A percentile compares a stretch with the other conserved stretches of the same genome.
Evolutionary conservation across 148 eudicot species (phyloP).

Genomic region (Heliamphora exappendiculata): DNA sequence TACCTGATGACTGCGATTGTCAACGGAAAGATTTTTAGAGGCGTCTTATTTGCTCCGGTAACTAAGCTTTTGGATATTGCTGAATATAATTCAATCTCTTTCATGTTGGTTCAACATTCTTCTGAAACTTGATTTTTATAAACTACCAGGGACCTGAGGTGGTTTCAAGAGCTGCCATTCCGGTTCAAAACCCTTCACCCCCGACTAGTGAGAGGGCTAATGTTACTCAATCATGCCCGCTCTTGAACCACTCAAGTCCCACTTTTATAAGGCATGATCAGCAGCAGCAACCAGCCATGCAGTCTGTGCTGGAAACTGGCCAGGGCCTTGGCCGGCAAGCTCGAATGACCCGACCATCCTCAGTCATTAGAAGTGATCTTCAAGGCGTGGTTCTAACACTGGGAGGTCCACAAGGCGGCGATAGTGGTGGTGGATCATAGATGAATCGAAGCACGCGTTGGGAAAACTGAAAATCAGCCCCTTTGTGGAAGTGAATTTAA

Average conservation of each 20-base stretch:
- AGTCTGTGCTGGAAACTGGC: conserved; percentile 13
- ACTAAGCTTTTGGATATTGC: conserved; percentile 8
- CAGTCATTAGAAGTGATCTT: conserved; percentile 40
- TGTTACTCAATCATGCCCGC: conserved; percentile 19
- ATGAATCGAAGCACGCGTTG: neutral
- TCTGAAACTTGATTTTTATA: neutral
- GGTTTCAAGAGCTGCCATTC: conserved; percentile 26
- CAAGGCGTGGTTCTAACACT: conserved; percentile 76
- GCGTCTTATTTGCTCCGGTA: conserved; percentile 79
- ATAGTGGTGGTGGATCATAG: conserved; percentile 12
- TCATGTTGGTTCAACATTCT: neutral
- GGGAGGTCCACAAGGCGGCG: conserved; percentile 59
- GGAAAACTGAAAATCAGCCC: neutral
- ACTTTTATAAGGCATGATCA: conserved; percentile 18
- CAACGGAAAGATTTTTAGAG: conserved; percentile 70
- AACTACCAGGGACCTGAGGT: conserved; percentile 42
- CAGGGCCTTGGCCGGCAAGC: conserved; percentile 14
- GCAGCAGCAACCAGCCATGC: conserved; percentile 13
- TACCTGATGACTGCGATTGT: conserved; percentile 83
- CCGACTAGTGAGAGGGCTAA: conserved; percentile 16
- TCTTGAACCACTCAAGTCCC: conserved; percentile 11
- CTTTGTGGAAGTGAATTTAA: neutral
- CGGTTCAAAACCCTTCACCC: conserved; percentile 21
- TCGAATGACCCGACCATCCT: conserved; percentile 23
- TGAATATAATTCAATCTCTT: neutral